Percentiles rank a stretch among this genome's conserved stretches.
Evolutionary conservation across 2,329 filamentous ascomycete genomes (phyloP).

Genomic region (Colletotrichum scovillei): DNA sequence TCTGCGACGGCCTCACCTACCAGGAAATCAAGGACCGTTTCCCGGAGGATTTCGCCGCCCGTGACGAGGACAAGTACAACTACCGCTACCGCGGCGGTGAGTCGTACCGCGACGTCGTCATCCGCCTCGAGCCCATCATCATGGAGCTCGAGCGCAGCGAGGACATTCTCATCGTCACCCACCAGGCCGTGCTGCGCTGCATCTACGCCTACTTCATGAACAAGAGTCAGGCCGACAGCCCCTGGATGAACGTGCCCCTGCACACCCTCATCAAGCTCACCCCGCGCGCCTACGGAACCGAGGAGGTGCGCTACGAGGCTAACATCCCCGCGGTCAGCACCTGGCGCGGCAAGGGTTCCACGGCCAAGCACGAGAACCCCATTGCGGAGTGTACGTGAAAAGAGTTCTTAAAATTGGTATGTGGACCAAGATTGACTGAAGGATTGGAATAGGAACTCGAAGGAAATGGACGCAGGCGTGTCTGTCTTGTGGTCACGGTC

Average conservation of each 20-base stretch:
- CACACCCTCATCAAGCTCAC: slow-evolving; percentile 98
- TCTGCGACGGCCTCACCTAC: slow-evolving; percentile 97
- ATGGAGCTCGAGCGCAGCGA: slow-evolving; percentile 98
- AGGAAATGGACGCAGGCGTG: background rate
- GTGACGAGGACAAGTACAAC: slow-evolving; percentile 99
- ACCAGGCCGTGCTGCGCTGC: slow-evolving; percentile 95
- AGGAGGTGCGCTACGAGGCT: slow-evolving; percentile 87
- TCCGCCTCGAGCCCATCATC: slow-evolving; percentile 97
- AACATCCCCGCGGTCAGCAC: slow-evolving; percentile 97
- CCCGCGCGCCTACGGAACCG: slow-evolving; percentile 91
- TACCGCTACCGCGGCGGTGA: slow-evolving; percentile 98
- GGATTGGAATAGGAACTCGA: background rate
- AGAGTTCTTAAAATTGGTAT: background rate
- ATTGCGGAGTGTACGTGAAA: slow-evolving; percentile 44
- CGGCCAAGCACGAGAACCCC: slow-evolving; percentile 85
- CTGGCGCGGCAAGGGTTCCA: slow-evolving; percentile 93
- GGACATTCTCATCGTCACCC: slow-evolving; percentile 97
- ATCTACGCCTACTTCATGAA: slow-evolving; percentile 99
- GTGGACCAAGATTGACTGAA: slow-evolving; percentile 9
- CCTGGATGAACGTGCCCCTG: slow-evolving; percentile 98
- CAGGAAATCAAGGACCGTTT: slow-evolving; percentile 92
- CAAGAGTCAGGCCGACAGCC: slow-evolving; percentile 89
- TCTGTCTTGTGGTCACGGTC: background rate
- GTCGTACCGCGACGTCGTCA: slow-evolving; percentile 95
- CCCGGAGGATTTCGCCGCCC: slow-evolving; percentile 93